Evolutionary conservation across 2,329 filamentous ascomycete genomes (phyloP), one percentile per base, ranked within the genome.

Genomic region (Alternaria viburni): DNA sequence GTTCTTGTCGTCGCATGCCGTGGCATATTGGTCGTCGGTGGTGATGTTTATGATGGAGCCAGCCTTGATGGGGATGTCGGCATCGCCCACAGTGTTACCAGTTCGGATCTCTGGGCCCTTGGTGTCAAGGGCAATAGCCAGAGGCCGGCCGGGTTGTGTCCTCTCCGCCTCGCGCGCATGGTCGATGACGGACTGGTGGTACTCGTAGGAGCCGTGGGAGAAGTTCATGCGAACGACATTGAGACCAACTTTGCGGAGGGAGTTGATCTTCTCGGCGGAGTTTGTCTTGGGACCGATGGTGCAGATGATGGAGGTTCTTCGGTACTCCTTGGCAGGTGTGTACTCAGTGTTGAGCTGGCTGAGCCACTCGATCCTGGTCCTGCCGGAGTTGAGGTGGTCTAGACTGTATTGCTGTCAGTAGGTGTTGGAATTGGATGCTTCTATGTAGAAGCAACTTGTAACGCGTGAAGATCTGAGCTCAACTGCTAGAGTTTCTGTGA

Each of bases 191-290:
- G 93, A 95, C 87, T 98, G 93, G 86, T 97, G 94, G 86, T 97
- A 99, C 85, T 91, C 94, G 83, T 98, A 96, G 72, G 90, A 91
- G 77, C 93, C 93, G 83, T 97, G 93, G 70, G 92, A 97, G 82
- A 98, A 98, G 91, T 99, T 99, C 96, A 99, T 99, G 85, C 96
- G 95, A 74, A 98, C 96, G 73, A 99, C 93, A 84, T 98, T 98
- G 77, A 98, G 90, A 83, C 96, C 96, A 71, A 91, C 91, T 79
- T 87, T 88, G 82, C 95, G 93, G 77, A 99, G 92, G 81, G 90
- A 88, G 85, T 98, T 98, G 86, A 99, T 97, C 83, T 93, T 94
- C 86, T 97, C 92, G 62, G 94, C 91, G 41, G 93, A 97, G 88
- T 99, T 99, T 76, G 96, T 99, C 90, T 98, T 99, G 80, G 96